Conservation (phyloP, 805 yeast genomes). For the Torulaspora gathmanii region DNA sequence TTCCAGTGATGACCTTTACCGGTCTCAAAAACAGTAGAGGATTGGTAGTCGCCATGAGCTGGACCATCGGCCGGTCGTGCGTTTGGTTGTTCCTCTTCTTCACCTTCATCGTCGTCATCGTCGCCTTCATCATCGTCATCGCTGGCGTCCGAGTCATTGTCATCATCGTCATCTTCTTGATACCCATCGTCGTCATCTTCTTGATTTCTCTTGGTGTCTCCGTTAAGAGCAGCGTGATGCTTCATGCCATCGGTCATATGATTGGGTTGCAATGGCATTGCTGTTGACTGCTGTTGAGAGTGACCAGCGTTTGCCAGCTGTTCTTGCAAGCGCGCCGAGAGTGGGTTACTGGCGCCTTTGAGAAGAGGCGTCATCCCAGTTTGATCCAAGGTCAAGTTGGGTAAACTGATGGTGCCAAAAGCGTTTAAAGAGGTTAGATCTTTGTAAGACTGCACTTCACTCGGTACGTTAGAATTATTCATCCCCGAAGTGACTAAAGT, state of each 20-base stretch:
- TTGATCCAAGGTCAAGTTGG: constrained; percentile 21
- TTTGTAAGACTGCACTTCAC: constrained; percentile 14
- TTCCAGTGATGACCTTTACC: neutral
- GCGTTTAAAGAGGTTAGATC: constrained; percentile 16
- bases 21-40: neutral
- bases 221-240: constrained; percentile 1
- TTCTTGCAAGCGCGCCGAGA: constrained; percentile 8
- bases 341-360: constrained; percentile 7
- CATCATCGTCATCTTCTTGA: constrained; percentile 21
- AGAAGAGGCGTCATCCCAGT: constrained; percentile 17
- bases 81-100: constrained; percentile 4
- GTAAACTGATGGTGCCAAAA: constrained; percentile 21
- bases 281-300: neutral
- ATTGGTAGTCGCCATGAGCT: neutral
- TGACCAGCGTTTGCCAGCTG: constrained; percentile 3
- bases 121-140: constrained; percentile 21
- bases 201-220: constrained; percentile 13
- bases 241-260: neutral
- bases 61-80: neutral
- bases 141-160: constrained; percentile 12
- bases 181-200: constrained; percentile 24
- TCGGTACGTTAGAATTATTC: constrained; percentile 10
- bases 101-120: constrained; percentile 16
- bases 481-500: constrained; percentile 6
- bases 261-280: neutral